Evolutionary conservation across 768 basidiomycete genomes (phyloP).

Genomic region (Omphalotus guepiniiformis): DNA sequence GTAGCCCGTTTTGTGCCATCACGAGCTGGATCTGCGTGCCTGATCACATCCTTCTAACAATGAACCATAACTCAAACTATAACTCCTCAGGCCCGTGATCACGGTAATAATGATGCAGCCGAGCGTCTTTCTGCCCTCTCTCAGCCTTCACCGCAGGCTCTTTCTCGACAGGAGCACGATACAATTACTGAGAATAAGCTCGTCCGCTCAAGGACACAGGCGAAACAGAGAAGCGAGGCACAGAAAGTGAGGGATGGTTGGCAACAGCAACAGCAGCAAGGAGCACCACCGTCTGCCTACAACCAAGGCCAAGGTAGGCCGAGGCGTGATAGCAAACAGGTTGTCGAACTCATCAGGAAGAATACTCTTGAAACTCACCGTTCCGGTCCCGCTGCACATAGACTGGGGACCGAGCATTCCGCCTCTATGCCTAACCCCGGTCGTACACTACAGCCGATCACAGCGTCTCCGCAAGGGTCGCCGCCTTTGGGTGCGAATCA

Average conservation of each 20-base stretch:
- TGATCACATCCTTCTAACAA: no score
- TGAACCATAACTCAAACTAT: no score
- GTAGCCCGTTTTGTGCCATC: no score
- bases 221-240: constrained; percentile 34
- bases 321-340: constrained; percentile 31
- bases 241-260: constrained; percentile 6
- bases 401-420: not conserved
- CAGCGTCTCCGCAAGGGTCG: not conserved
- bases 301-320: constrained; percentile 1
- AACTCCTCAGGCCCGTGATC: constrained; percentile 57
- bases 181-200: constrained; percentile 73
- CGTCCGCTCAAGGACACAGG: constrained; percentile 76
- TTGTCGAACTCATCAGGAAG: constrained; percentile 54
- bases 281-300: not conserved
- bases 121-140: constrained; percentile 70
- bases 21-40: no score
- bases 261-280: constrained; percentile 13
- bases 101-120: constrained; percentile 77
- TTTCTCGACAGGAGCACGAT: constrained; percentile 81
- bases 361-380: constrained; percentile 31
- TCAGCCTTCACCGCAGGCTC: constrained; percentile 52
- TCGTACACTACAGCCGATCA: not conserved
- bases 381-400: not conserved
- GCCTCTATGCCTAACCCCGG: not conserved
- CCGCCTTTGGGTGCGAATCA: no score